Percentiles rank a stretch among this genome's conserved stretches.
These are phyloP conservation scores for Sambucus nigra DNA, from an alignment of 129 eudicot genomes.

Conservation along the genomic window DNA sequence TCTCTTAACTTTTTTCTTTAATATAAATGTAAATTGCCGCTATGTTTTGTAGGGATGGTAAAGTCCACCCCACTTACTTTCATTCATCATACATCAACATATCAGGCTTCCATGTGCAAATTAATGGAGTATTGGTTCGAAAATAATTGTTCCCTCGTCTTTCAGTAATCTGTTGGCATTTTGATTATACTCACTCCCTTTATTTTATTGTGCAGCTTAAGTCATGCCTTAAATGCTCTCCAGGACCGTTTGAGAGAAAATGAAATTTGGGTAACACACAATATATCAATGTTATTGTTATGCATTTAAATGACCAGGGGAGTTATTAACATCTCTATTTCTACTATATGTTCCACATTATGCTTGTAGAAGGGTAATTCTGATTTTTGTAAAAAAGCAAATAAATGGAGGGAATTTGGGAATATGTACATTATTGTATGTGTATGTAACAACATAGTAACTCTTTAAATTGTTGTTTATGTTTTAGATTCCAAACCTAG, in stretches of 20 bases:
- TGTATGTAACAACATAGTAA: too few relatives aligned
- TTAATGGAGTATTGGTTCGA: constrained; percentile 95
- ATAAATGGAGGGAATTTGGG: neutral
- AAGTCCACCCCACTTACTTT: constrained; percentile 85
- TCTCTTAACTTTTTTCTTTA: neutral
- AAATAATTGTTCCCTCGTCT: constrained; percentile 6
- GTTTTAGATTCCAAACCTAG: constrained; percentile 75
- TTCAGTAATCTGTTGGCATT: constrained; percentile 1
- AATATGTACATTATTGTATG: neutral
- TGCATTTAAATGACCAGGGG: too few relatives aligned
- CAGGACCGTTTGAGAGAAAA: constrained; percentile 82
- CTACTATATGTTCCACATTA: too few relatives aligned
- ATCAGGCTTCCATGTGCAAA: constrained; percentile 98
- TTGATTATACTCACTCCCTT: constrained; percentile 5
- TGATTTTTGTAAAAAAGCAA: too few relatives aligned
- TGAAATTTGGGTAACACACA: constrained; percentile 92
- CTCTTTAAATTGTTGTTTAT: constrained; percentile 1
- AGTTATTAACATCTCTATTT: too few relatives aligned
- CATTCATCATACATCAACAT: constrained; percentile 92
- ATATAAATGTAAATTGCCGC: constrained; percentile 3
- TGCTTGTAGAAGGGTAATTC: too few relatives aligned
- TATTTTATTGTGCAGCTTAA: constrained; percentile 50
- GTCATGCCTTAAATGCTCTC: constrained; percentile 78
- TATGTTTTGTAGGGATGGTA: constrained; percentile 69
- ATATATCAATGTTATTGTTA: too few relatives aligned